A percentile compares a stretch with the other conserved stretches of the same genome.
Conservation (phyloP, 495 filamentous ascomycete species). For the Cercophora scortea region DNA sequence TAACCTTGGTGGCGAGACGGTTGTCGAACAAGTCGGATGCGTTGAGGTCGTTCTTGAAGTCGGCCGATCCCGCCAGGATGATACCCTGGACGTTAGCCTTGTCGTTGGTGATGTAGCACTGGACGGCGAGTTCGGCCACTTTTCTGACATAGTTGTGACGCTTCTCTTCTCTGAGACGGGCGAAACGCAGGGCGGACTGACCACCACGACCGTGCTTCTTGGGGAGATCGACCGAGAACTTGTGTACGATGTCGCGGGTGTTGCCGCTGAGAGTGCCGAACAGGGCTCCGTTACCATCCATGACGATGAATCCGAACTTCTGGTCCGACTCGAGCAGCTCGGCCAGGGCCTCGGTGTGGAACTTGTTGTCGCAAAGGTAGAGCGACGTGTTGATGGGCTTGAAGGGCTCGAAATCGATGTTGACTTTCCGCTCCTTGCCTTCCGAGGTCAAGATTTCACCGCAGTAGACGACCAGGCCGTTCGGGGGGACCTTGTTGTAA, state of each 20-base stretch:
- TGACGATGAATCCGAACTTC: slow-evolving; percentile 98
- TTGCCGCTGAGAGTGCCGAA: slow-evolving; percentile 96
- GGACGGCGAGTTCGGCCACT: slow-evolving; percentile 92
- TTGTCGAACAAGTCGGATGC: slow-evolving; percentile 95
- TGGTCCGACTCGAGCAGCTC: slow-evolving; percentile 97
- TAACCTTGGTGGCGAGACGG: slow-evolving; percentile 86
- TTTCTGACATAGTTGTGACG: slow-evolving; percentile 99
- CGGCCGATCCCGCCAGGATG: slow-evolving; percentile 91
- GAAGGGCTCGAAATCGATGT: slow-evolving; percentile 99
- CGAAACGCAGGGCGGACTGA: slow-evolving; percentile 97
- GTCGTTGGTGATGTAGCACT: slow-evolving; percentile 96
- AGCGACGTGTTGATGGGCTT: slow-evolving; percentile 99
- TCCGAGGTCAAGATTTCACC: slow-evolving; percentile 99
- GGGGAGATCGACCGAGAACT: slow-evolving; percentile 91
- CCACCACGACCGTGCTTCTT: slow-evolving; percentile 99
- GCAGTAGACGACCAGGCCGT: slow-evolving; percentile 96
- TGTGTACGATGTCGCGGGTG: slow-evolving; percentile 93
- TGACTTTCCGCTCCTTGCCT: slow-evolving; percentile 98
- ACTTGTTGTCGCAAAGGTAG: slow-evolving; percentile 99
- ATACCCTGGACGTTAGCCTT: slow-evolving; percentile 95
- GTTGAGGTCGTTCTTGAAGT: slow-evolving; percentile 99
- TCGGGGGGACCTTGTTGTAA: slow-evolving; percentile 96
- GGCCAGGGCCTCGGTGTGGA: slow-evolving; percentile 93
- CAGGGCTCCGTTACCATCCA: slow-evolving; percentile 97
- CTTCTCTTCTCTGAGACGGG: slow-evolving; percentile 98